Conservation (phyloP, 768 basidiomycete genomes). For the Tulasnella sp. region DNA sequence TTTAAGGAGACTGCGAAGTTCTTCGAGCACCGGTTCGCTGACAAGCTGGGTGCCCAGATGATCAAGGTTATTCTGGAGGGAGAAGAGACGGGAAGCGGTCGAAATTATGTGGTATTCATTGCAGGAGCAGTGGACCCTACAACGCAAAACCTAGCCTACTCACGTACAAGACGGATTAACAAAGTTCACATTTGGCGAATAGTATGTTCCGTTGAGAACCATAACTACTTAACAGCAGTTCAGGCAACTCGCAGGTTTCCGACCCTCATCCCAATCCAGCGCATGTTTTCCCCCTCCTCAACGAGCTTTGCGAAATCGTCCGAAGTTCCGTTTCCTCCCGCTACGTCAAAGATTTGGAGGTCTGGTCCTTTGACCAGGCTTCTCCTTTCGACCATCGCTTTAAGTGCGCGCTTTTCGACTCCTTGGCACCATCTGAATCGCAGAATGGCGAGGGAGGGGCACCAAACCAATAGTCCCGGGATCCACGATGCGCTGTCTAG, state of each 20-base stretch:
- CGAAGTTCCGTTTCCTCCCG: neutral
- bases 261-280: neutral
- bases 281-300: neutral
- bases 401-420: neutral
- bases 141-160: neutral
- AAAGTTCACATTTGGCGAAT: neutral
- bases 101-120: too few species aligned
- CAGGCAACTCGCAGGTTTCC: neutral
- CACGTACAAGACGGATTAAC: neutral
- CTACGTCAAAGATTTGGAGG: neutral
- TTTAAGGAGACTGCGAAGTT: too few species aligned
- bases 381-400: neutral
- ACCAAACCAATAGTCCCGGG: neutral
- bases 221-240: neutral
- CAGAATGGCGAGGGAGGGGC: neutral
- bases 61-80: neutral
- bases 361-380: neutral
- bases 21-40: too few species aligned
- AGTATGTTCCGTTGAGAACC: neutral
- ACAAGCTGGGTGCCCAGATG: too few species aligned
- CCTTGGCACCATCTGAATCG: neutral
- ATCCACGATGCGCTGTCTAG: neutral
- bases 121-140: too few species aligned
- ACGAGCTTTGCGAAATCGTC: neutral
- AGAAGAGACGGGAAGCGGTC: too few species aligned